Percentiles rank a stretch among this genome's conserved stretches.
Evolutionary conservation across 2,329 filamentous ascomycete species (phyloP).

Genomic region (Fusarium decemcellulare): DNA sequence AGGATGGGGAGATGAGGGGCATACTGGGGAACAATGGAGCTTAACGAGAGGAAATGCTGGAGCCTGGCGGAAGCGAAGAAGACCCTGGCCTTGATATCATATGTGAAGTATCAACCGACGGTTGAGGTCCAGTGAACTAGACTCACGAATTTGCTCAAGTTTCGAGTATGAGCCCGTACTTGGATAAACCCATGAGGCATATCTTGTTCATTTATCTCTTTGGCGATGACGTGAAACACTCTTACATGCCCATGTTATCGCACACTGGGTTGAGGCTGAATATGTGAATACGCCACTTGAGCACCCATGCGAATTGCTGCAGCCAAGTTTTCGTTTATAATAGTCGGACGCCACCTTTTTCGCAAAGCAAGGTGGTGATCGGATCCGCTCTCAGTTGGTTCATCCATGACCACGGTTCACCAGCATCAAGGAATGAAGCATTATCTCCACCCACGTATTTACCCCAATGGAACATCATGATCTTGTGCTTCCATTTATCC

Average conservation of each 20-base stretch:
- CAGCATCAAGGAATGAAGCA: not conserved
- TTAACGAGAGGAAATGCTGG: not conserved
- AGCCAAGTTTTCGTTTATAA: not conserved
- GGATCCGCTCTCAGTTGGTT: not conserved
- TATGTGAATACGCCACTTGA: not conserved
- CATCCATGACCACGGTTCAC: not conserved
- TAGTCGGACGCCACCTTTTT: not conserved
- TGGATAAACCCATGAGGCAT: not conserved
- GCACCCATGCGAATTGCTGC: not conserved
- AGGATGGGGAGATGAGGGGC: slow-evolving; percentile 1
- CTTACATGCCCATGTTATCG: not conserved
- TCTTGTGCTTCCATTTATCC: not conserved
- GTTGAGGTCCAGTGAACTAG: not conserved
- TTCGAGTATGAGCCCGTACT: not conserved
- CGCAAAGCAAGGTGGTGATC: not conserved
- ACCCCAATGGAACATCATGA: not conserved
- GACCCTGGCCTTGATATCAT: not conserved
- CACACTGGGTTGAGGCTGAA: not conserved
- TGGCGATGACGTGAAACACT: not conserved
- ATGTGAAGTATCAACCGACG: not conserved
- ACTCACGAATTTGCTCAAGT: not conserved
- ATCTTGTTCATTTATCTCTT: not conserved
- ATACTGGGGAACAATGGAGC: not conserved
- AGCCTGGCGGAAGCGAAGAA: slow-evolving; percentile 6
- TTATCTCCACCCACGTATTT: not conserved